phyloP scores from a whole-genome alignment of 2,329 filamentous ascomycete species.

The Exophiala mesophila region DNA sequence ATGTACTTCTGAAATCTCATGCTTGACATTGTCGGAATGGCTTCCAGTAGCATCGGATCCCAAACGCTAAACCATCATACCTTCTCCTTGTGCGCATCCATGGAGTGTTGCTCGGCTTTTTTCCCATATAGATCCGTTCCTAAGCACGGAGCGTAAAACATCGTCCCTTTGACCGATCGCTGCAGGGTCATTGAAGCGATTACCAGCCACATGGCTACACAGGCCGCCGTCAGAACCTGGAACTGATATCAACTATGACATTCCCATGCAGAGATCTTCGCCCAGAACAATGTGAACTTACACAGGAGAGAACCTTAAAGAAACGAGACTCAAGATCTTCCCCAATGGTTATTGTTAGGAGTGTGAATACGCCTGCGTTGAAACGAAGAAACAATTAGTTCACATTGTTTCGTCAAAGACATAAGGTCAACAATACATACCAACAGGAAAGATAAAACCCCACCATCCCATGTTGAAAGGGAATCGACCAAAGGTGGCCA shows the following conservation, averaged over 20 bases:
- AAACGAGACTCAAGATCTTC: slow-evolving; percentile 10
- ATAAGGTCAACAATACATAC: too few species aligned
- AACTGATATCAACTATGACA: neutral
- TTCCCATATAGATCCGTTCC: slow-evolving; percentile 7
- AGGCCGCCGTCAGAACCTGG: slow-evolving; percentile 5
- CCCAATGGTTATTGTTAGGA: slow-evolving; percentile 9
- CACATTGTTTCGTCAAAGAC: too few species aligned
- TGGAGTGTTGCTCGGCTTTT: too few species aligned
- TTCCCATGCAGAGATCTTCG: neutral
- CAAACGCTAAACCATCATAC: too few species aligned
- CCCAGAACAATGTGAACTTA: neutral
- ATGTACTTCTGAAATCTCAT: too few species aligned
- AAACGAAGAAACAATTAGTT: too few species aligned
- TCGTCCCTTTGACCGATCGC: slow-evolving; percentile 4
- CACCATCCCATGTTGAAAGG: slow-evolving; percentile 59
- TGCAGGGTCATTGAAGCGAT: slow-evolving; percentile 8
- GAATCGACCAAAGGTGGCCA: slow-evolving; percentile 37
- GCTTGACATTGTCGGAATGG: too few species aligned
- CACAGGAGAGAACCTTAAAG: slow-evolving; percentile 13
- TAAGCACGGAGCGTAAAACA: slow-evolving; percentile 10
- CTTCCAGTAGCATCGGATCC: too few species aligned
- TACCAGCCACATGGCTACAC: slow-evolving; percentile 9
- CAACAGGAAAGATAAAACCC: slow-evolving; percentile 51
- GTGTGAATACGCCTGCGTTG: slow-evolving; percentile 11
- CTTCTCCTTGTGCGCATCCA: too few species aligned